Percentiles rank a stretch among this genome's conserved stretches.
Evolutionary conservation across 2,329 filamentous ascomycete genomes (phyloP).

Genomic region (Diaporthe nobilis): DNA sequence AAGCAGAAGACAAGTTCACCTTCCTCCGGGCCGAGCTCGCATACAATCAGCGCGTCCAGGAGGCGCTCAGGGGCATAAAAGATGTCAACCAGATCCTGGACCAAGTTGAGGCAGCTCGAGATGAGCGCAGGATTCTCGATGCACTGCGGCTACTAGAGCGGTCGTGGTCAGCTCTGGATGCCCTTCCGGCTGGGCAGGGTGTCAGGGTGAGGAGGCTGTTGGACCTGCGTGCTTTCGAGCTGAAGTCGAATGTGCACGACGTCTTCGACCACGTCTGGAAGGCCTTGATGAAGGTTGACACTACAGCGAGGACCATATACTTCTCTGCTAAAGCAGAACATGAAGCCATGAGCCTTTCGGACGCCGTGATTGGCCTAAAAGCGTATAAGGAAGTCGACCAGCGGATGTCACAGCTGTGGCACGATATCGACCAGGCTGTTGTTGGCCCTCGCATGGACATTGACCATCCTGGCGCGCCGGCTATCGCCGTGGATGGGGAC

Average conservation of each 20-base stretch:
- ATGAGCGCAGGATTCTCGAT: constrained; percentile 69
- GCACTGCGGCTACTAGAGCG: constrained; percentile 70
- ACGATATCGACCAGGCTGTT: constrained; percentile 73
- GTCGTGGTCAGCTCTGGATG: constrained; percentile 70
- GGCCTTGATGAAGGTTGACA: constrained; percentile 74
- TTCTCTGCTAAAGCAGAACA: constrained; percentile 68
- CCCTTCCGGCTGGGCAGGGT: constrained; percentile 72
- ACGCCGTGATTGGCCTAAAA: constrained; percentile 69
- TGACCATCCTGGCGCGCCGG: constrained; percentile 51
- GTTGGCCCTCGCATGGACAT: constrained; percentile 71
- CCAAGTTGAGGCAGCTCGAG: constrained; percentile 70
- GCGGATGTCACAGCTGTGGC: constrained; percentile 73
- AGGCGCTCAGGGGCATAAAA: constrained; percentile 65
- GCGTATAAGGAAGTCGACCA: constrained; percentile 74
- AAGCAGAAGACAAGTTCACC: constrained; percentile 68
- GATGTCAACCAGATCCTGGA: constrained; percentile 73
- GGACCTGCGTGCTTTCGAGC: constrained; percentile 73
- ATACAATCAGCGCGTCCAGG: constrained; percentile 71
- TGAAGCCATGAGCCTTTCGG: constrained; percentile 66
- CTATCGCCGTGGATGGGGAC: constrained; percentile 59
- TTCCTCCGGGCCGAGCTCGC: constrained; percentile 71
- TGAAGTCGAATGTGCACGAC: constrained; percentile 77
- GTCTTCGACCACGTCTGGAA: constrained; percentile 81
- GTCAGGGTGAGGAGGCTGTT: constrained; percentile 76
- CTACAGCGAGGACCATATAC: constrained; percentile 66